Base-by-base conservation (phyloP, 495 filamentous ascomycete genomes). In the Amorphotheca resinae region DNA sequence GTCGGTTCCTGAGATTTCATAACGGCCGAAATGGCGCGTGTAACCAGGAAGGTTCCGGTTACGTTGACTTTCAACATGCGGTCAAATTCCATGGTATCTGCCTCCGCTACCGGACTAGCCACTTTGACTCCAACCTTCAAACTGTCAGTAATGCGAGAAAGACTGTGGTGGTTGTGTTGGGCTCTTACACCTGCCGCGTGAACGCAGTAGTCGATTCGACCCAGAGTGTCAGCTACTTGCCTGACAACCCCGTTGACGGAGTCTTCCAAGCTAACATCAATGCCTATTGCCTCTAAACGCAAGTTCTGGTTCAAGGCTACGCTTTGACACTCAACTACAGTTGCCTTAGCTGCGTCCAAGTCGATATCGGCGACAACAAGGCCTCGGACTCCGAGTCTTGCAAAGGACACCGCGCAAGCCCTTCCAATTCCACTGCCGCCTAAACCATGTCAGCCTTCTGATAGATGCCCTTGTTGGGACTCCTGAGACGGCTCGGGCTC, bases 341-440 rank as follows among this genome's bases (percentile, higher is more conserved):
- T 48, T 2, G 38, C 33, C 20, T 53, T 22, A 2, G 61, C 62
- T 8, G 45, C 30, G 33, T 55, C 36, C 6, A 53, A 18, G 25
- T 63, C 47, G 18, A 66, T 49, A 42, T 68, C 65, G 17, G 65
- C 61, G 15, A 68, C 51, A 2, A 58, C 34, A n/a, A 67, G 38
- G 1, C 62, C 62, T 3, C 33, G 16, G 2, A 53, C 55, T 4
- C 65, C 63, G 11, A 53, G 54, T 23, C 53, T 48, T 5, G 65
- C 65, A 30, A 63, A 59, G 4, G 57, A 54, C 8, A 56, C 20
- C 9, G 37, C 53, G 6, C 42, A 50, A 15, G 57, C 60, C 17
- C 48, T 44, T 2, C 64, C 63, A 33, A 68, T 64, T 20, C 63
- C 65, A 21, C 33, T 35, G 14, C 33, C 33, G 2, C 6, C 25